Base-by-base conservation (phyloP, 805 yeast genomes). In the Candida caryicola region DNA sequence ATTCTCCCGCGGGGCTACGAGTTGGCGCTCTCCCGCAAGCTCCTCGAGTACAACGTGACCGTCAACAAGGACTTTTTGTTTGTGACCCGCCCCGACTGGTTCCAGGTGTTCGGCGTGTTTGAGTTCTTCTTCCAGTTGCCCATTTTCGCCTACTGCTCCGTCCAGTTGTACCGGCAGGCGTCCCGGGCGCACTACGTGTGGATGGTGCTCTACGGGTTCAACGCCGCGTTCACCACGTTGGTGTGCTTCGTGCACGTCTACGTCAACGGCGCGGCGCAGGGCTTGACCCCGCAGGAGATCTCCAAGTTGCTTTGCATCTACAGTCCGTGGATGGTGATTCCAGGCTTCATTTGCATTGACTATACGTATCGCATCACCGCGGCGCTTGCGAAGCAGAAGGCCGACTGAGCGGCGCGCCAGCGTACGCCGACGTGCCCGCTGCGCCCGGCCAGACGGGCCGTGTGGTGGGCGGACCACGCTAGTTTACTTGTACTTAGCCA, bases 91-190 rank as follows among this genome's bases (percentile, higher is more conserved):
- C 91, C 95, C 1, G 49, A 65, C 2, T 91, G 97, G 97, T 71
- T 91, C 34, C 64, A 72, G 39, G 57, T 74, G 26, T 88, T 85
- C 59, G 95, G 89, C 1, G 59, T 73, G 48, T 55, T 87, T 40
- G 99, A 91, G 59, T 44, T 90, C 29, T 34, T 79, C 3, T 71
- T 84, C 47, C 99, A 91, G 62, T 56, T 85, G 36, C 99, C 99
- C 1, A 67, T 85, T 19, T 93, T 93, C 59, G 51, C 42, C 27
- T 46, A 41, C 39, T 46, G 45, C 27, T 69, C 71, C 0, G 49
- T 41, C 26, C 39, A 43, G 21, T 47, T 60, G 33, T 40, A 46
- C 34, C 14, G 29, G 17, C 40, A 43, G 5, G 18, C 32, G 37
- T 37, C 34, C 8, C 19, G 26, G n/a, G 27, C 26, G 7, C 41